A percentile compares a stretch with the other conserved stretches of the same genome.
These are phyloP conservation scores for Musa beccarii DNA, from an alignment of 176 grass and related monocot species.

Conservation along the genomic window DNA sequence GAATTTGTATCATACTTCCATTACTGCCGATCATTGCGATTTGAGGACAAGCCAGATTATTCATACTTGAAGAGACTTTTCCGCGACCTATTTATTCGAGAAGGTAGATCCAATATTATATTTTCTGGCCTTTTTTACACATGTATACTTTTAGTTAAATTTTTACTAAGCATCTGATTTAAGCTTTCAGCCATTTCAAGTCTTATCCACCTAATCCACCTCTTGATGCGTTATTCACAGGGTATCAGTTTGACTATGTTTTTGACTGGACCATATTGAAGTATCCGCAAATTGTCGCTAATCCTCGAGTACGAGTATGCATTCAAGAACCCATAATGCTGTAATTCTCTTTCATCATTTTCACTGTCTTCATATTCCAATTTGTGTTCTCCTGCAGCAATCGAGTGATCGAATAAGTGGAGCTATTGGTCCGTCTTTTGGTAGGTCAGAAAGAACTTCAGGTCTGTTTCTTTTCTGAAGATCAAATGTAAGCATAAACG, in stretches of 20 bases:
- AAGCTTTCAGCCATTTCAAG: background rate
- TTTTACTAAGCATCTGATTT: background rate
- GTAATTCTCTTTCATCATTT: slow-evolving; percentile 7
- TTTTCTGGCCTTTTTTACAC: background rate
- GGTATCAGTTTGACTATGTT: slow-evolving; percentile 62
- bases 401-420: slow-evolving; percentile 40
- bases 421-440: slow-evolving; percentile 38
- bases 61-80: slow-evolving; percentile 65
- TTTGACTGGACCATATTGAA: slow-evolving; percentile 86
- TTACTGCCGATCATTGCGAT: slow-evolving; percentile 66
- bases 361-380: slow-evolving; percentile 4
- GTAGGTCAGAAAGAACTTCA: slow-evolving; percentile 43
- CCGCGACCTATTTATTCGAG: slow-evolving; percentile 63
- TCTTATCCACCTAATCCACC: background rate
- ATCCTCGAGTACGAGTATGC: slow-evolving; percentile 39
- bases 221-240: slow-evolving; percentile 24
- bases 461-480: slow-evolving; percentile 23
- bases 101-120: slow-evolving; percentile 29
- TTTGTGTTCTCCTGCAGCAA: slow-evolving; percentile 20
- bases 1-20: slow-evolving; percentile 79
- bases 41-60: slow-evolving; percentile 84
- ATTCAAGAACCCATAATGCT: background rate
- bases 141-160: background rate
- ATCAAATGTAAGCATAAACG: background rate
- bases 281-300: slow-evolving; percentile 60